Evolutionary conservation across 2,329 filamentous ascomycete species (phyloP), one percentile per base, ranked within the genome.

Genomic region (Aquanectria penicillioides): DNA sequence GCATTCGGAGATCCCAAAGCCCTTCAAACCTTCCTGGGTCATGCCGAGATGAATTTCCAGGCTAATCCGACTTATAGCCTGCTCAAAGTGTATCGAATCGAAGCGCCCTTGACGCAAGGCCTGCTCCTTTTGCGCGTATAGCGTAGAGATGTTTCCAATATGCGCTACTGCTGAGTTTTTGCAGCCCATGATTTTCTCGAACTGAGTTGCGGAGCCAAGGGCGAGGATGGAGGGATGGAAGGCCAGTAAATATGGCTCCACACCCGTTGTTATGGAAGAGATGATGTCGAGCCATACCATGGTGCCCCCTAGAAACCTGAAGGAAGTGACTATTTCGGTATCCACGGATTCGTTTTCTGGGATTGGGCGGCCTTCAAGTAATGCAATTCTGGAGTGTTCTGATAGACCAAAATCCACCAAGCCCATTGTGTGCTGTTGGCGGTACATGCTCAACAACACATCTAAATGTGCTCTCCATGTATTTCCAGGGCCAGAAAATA

Each of bases 131-230:
- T 23, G 26, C 6, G 26, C 52, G 17, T 56, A 28, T 3, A 56
- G 43, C 1, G 52, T 15, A 36, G 43, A 18, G 12, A 56, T 49
- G 10, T 36, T 43, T 8, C 43, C 28, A 13, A 49, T 28, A 5
- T 43, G 26, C 10, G 26, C 3, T 36, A 56, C 49, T 12, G 22
- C 15, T 20, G n/a, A 34, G 17, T 56, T 49, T 6, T 41, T n/a
- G 10, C 52, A 56, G 15, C 52, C 52, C 52, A 56, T 56, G 10
- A 49, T 56, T 11, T 26, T 26, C 31, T 56, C 52, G 6, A 56
- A 34, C 15, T 33, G 36, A 20, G 26, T 43, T 12, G 15, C 34
- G 15, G 52, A 56, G 5, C 20, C 10, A 10, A 44, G 4, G 18
- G 18, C 18, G 7, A 56, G 36, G 36, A 34, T 5, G 11, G n/a